phyloP scores from a whole-genome alignment of 139 green algal genomes.

The Pseudopediastrum boryanum region DNA sequence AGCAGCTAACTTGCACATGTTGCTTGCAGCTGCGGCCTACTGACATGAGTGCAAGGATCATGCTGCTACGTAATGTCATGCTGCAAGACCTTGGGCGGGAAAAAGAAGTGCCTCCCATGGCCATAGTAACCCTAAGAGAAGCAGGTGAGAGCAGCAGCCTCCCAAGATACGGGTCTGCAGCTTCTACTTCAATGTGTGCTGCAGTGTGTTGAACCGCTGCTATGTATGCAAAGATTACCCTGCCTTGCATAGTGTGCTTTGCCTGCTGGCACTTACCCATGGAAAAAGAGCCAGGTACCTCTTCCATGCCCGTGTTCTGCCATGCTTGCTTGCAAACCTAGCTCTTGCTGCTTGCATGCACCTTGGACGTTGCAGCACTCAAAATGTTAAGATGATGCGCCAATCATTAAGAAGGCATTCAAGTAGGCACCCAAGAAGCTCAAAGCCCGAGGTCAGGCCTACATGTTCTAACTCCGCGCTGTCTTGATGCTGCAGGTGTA shows the following conservation, averaged over 20 bases:
- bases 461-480: neutral
- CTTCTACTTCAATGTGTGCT: no score
- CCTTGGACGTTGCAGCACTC: neutral
- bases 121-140: constrained; percentile 17
- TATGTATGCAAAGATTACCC: no score
- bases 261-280: no score
- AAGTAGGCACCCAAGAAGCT: no score
- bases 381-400: no score
- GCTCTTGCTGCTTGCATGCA: neutral
- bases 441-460: neutral
- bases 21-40: constrained; percentile 8
- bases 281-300: no score
- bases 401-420: no score
- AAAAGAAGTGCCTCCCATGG: constrained; percentile 13
- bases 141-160: neutral
- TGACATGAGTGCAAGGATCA: constrained; percentile 13
- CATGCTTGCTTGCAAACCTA: neutral
- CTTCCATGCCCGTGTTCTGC: neutral
- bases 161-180: neutral
- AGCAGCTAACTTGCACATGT: neutral
- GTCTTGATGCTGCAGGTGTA: constrained; percentile 8
- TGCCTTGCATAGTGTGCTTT: no score
- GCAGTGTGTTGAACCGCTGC: no score
- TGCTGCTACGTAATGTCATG: constrained; percentile 41
- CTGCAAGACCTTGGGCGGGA: constrained; percentile 26